phyloP scores from a whole-genome alignment of 2,329 filamentous ascomycete species.

The Monosporascus sp. region DNA sequence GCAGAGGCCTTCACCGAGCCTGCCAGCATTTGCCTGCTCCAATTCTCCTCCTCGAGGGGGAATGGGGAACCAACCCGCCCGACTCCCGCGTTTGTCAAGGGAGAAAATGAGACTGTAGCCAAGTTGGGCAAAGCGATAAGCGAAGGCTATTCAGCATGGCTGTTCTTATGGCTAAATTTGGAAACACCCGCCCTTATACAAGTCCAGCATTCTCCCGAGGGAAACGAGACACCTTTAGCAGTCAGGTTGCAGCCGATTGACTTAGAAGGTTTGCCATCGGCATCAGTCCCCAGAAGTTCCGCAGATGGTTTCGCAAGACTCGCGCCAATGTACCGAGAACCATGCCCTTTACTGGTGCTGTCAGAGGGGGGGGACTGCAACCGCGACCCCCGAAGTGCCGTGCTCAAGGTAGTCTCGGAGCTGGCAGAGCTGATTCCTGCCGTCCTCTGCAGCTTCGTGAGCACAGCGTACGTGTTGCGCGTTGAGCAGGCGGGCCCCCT shows the following conservation, averaged over 20 bases:
- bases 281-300: too few relatives aligned
- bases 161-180: background rate
- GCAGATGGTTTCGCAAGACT: background rate
- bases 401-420: slow-evolving; percentile 6
- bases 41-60: background rate
- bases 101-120: background rate
- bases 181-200: background rate
- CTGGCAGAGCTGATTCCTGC: slow-evolving; percentile 17
- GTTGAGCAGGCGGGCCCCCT: background rate
- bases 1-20: background rate
- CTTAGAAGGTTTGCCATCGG: too few relatives aligned
- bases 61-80: background rate
- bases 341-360: background rate
- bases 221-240: too few relatives aligned
- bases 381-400: slow-evolving; percentile 1
- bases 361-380: slow-evolving; percentile 1
- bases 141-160: background rate
- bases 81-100: background rate
- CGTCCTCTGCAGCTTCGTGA: slow-evolving; percentile 15
- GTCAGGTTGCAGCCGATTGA: too few relatives aligned
- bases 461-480: slow-evolving; percentile 13
- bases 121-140: background rate
- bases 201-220: background rate
- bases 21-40: background rate
- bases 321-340: background rate